Percentiles rank a stretch among this genome's conserved stretches.
phyloP scores from a whole-genome alignment of 441 rosid genomes.

The Omphalea diandra region DNA sequence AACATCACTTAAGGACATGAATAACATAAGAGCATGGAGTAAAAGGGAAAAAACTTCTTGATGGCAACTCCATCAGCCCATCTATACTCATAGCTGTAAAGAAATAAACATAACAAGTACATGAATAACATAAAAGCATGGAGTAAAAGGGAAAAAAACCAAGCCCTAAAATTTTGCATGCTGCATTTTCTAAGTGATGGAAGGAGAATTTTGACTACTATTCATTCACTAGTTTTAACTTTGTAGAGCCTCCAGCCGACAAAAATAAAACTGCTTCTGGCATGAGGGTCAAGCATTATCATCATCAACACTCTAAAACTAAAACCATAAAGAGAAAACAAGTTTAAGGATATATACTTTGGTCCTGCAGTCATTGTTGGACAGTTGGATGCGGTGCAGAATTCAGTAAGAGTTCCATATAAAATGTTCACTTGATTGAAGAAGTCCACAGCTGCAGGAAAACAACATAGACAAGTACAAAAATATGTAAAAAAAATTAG shows the following conservation, averaged over 20 bases:
- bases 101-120: background rate
- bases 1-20: background rate
- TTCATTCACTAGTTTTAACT: no score
- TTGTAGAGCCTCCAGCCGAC: no score
- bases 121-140: background rate
- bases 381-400: slow-evolving; percentile 84
- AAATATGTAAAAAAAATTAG: background rate
- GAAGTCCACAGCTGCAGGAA: slow-evolving; percentile 89
- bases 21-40: background rate
- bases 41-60: slow-evolving; percentile 42
- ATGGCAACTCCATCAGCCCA: slow-evolving; percentile 98
- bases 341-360: slow-evolving; percentile 47
- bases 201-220: background rate
- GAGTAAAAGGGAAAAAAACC: background rate
- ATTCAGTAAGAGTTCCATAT: slow-evolving; percentile 90
- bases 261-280: no score
- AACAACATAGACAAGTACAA: slow-evolving; percentile 15
- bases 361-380: slow-evolving; percentile 99
- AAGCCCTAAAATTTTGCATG: background rate
- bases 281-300: background rate
- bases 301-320: background rate
- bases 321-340: slow-evolving; percentile 5
- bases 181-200: background rate
- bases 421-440: slow-evolving; percentile 98
- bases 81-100: slow-evolving; percentile 82